Evolutionary conservation across 2,329 filamentous ascomycete species (phyloP), one percentile per base, ranked within the genome.

Genomic region (Apiospora rasikravindrae): DNA sequence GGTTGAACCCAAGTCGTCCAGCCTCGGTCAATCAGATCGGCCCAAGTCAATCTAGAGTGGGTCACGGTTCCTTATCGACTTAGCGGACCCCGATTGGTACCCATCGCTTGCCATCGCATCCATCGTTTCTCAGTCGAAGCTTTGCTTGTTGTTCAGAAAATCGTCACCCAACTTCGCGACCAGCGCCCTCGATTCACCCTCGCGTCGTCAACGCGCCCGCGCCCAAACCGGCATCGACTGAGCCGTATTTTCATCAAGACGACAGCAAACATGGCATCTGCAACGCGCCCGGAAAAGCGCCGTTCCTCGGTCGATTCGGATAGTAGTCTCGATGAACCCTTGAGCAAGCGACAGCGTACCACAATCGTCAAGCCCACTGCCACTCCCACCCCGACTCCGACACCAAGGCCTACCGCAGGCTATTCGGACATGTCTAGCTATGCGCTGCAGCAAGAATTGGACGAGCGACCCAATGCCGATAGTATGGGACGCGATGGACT

Each of bases 401-500:
- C 64, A 10, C 42, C 40, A 16, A 61, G 29, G 37, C 19, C 57
- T 4, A 16, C 47, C 24, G 45, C 68, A 14, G 68, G 68, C n/a
- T 69, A 69, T 26, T n/a, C 45, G 24, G 67, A 72, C 61, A 69
- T 57, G 67, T 26, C 44, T 37, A 64, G 70, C 24, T 67, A 29
- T 22, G 68, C 68, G 22, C 67, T 64, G 29, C 45, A 49, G 4
- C 76, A 71, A 26, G 73, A 78, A 37, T 70, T 74, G 13, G 71
- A 74, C 11, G 75, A 72, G 26, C 74, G 37, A 29, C 79, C 78
- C 37, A 79, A 76, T 40, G 76, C 77, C 10, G 80, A 82, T 26
- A 80, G 80, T 57, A 75, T 81, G 73, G 80, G 82, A n/a, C 81
- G 83, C 69, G 77, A 78, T 53, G 84, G 86, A 1, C 81, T 92